Conservation (phyloP, 2,329 filamentous ascomycete species). For the Diaporthe velutina region DNA sequence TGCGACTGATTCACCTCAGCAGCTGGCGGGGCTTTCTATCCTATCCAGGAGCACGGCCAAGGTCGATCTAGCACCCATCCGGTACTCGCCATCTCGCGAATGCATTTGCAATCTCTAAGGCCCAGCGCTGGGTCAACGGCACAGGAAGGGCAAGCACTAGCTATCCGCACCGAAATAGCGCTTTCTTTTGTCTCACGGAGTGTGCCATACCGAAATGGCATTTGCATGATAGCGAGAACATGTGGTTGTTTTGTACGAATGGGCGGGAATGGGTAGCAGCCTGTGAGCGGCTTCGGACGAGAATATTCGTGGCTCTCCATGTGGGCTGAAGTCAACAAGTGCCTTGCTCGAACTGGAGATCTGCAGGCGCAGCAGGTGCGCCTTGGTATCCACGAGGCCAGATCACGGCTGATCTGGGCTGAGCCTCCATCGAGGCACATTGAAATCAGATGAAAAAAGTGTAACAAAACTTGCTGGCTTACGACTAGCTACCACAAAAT, state of each 20-base stretch:
- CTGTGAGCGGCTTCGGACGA: not conserved
- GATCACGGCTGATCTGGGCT: not conserved
- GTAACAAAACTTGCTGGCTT: not conserved
- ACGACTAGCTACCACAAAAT: not conserved
- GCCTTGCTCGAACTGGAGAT: not conserved
- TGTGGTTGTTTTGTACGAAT: not conserved
- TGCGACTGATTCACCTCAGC: not conserved
- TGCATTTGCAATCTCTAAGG: not conserved
- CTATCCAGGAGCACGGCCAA: not conserved
- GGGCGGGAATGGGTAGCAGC: slow-evolving; percentile 3
- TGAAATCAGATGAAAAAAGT: not conserved
- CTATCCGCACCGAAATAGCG: not conserved
- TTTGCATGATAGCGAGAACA: slow-evolving; percentile 16
- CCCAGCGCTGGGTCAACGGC: not conserved
- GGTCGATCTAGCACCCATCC: not conserved
- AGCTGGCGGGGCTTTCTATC: not conserved
- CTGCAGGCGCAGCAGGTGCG: slow-evolving; percentile 2
- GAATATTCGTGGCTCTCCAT: not conserved
- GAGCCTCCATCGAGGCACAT: not conserved
- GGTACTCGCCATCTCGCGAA: not conserved
- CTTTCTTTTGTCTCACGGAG: not conserved
- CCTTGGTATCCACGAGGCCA: not conserved
- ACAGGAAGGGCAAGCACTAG: not conserved
- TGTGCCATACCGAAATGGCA: not conserved
- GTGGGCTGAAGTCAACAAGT: not conserved